Percentiles rank a stretch among this genome's conserved stretches.
Conservation (phyloP, 2,329 filamentous ascomycete species). For the Exophiala sp. region DNA sequence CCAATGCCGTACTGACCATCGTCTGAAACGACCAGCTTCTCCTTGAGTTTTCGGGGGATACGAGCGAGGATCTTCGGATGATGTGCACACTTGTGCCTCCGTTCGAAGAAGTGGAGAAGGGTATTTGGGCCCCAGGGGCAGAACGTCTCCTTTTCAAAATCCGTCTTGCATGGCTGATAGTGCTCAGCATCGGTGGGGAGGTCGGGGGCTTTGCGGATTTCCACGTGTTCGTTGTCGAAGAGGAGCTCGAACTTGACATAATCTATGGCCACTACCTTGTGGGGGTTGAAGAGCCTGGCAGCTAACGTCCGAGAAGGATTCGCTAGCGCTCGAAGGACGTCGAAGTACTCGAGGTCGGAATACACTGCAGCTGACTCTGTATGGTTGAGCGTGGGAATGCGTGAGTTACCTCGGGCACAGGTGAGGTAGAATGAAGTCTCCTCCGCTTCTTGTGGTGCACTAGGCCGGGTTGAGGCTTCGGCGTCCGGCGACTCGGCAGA, state of each 20-base stretch:
- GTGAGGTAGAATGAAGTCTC: not conserved
- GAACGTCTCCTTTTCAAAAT: not conserved
- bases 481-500: not conserved
- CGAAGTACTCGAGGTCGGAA: not conserved
- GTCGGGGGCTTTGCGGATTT: not conserved
- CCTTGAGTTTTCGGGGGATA: conserved; percentile 2
- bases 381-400: not conserved
- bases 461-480: not conserved
- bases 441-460: not conserved
- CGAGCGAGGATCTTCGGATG: conserved; percentile 2
- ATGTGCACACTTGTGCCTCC: not conserved
- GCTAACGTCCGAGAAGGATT: not conserved
- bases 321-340: not conserved
- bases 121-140: conserved; percentile 1
- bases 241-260: conserved; percentile 7
- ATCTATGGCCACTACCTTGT: not conserved
- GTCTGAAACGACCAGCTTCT: not conserved
- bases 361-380: not conserved
- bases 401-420: not conserved
- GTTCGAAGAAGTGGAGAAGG: conserved; percentile 3
- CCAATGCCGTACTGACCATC: not conserved
- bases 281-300: not conserved
- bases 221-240: conserved; percentile 6
- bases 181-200: not conserved
- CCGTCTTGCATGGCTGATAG: not conserved